Evolutionary conservation across 805 yeast species (phyloP).

Genomic region (Ogataea chonburiensis): DNA sequence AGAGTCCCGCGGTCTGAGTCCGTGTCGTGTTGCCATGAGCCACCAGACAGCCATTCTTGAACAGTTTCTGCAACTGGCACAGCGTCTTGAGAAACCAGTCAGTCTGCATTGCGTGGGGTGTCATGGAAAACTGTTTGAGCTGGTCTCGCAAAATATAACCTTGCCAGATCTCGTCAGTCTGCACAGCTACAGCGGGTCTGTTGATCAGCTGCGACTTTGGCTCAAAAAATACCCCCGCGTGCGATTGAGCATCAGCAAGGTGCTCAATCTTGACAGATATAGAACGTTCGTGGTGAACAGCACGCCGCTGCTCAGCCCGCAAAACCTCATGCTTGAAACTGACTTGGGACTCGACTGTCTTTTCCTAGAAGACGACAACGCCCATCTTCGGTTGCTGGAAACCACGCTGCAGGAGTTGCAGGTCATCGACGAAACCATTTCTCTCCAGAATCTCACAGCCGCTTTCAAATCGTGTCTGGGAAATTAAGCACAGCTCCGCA

Average conservation of each 20-base stretch:
- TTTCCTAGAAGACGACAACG: constrained; percentile 8
- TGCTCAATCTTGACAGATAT: constrained; percentile 25
- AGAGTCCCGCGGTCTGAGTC: constrained; percentile 17
- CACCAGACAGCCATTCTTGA: constrained; percentile 65
- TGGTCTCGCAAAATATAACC: constrained; percentile 24
- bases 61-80: constrained; percentile 55
- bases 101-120: constrained; percentile 86
- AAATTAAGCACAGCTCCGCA: constrained; percentile 11
- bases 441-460: constrained; percentile 7
- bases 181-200: constrained; percentile 85
- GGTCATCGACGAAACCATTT: constrained; percentile 5
- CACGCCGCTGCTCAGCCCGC: constrained; percentile 31
- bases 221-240: constrained; percentile 41
- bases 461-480: constrained; percentile 15
- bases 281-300: constrained; percentile 20
- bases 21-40: constrained; percentile 51
- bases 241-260: constrained; percentile 31
- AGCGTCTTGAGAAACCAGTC: constrained; percentile 45
- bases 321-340: constrained; percentile 47
- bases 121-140: constrained; percentile 59
- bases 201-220: constrained; percentile 60
- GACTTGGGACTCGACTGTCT: constrained; percentile 40
- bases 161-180: constrained; percentile 49
- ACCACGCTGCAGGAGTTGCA: constrained; percentile 12
- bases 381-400: constrained; percentile 14